Evolutionary conservation across 2,329 filamentous ascomycete species (phyloP).

Genomic region (Karstenula rhodostoma): DNA sequence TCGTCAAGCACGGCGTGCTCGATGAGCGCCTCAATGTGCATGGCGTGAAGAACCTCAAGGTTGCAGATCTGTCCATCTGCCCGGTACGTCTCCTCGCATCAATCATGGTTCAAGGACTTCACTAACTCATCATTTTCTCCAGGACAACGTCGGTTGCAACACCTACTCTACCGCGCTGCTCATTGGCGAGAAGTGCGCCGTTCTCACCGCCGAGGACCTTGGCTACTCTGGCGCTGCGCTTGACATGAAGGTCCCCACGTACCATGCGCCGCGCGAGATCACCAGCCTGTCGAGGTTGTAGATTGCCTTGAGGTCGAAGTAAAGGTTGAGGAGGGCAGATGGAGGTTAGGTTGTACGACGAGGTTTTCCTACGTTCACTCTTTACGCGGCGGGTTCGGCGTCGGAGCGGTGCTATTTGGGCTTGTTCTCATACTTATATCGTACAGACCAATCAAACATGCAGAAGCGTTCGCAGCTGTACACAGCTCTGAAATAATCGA

Average conservation of each 20-base stretch:
- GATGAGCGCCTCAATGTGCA: constrained; percentile 81
- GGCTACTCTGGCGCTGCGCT: constrained; percentile 76
- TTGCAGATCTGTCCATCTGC: constrained; percentile 78
- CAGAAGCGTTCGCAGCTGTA: neutral
- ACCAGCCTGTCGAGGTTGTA: constrained; percentile 54
- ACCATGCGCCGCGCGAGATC: constrained; percentile 58
- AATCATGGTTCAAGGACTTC: neutral
- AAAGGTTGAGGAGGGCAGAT: neutral
- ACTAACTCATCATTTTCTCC: neutral
- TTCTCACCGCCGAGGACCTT: constrained; percentile 75
- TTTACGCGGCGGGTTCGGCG: neutral
- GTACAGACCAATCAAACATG: neutral
- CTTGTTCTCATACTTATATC: neutral
- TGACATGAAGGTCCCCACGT: constrained; percentile 74
- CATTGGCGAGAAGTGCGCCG: constrained; percentile 77
- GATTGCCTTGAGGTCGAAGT: neutral
- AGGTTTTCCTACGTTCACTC: constrained; percentile 3
- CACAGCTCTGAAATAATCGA: neutral
- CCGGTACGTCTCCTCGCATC: constrained; percentile 48
- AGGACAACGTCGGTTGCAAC: constrained; percentile 71
- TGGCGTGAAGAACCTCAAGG: constrained; percentile 78
- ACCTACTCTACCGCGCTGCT: constrained; percentile 74
- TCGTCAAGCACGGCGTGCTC: constrained; percentile 80
- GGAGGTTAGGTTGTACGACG: constrained; percentile 1
- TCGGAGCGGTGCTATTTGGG: neutral